Evolutionary conservation across 225 moss, liverwort and hornwort species (phyloP).

Genomic region (Pleurozium schreberi): DNA sequence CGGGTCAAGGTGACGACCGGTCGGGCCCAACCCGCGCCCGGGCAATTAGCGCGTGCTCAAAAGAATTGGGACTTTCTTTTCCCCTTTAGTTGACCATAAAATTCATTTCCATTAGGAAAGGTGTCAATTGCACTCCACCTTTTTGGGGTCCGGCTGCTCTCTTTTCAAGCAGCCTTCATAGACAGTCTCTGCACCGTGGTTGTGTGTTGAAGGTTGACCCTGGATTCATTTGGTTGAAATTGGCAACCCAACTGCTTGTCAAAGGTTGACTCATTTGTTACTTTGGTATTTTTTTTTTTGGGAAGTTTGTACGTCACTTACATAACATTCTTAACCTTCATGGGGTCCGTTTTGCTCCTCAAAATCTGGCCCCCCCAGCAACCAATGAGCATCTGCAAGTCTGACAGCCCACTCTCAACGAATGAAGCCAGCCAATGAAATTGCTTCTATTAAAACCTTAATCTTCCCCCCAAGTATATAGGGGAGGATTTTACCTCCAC

Average conservation of each 20-base stretch:
- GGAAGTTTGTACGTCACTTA: too few species aligned
- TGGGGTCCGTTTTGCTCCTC: too few species aligned
- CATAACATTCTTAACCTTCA: too few species aligned
- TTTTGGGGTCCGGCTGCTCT: neutral
- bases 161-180: neutral
- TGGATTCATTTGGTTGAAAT: neutral
- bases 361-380: too few species aligned
- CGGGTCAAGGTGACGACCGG: neutral
- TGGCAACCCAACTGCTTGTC: neutral
- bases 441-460: too few species aligned
- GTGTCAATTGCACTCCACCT: neutral
- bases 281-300: neutral
- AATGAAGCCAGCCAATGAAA: too few species aligned
- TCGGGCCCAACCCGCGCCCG: neutral
- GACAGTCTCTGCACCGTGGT: neutral
- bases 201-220: slow-evolving; percentile 16
- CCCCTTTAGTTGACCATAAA: neutral
- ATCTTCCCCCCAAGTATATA: too few species aligned
- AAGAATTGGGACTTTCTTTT: neutral
- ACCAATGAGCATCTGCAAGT: too few species aligned
- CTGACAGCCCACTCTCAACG: too few species aligned
- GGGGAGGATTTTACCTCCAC: too few species aligned
- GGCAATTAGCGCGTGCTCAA: neutral
- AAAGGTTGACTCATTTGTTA: neutral
- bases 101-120: neutral